Conservation (phyloP, 2,329 filamentous ascomycete genomes). For the Emmonsiellopsis sp. region DNA sequence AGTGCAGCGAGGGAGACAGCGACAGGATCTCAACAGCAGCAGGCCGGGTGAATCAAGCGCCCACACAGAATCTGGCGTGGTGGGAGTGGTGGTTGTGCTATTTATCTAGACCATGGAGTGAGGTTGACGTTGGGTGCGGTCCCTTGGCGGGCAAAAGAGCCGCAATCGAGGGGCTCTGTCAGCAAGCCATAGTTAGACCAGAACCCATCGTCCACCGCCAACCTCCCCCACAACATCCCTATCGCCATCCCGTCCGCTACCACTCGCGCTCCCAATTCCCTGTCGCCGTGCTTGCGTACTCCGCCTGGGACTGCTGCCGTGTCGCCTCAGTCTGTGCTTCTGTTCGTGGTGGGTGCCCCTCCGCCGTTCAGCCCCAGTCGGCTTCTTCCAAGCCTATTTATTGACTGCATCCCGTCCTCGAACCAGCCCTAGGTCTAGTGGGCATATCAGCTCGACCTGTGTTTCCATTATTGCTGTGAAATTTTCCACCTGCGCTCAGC, state of each 20-base stretch:
- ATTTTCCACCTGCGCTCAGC: background rate
- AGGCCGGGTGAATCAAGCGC: no score
- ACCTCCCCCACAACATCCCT: background rate
- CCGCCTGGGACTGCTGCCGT: no score
- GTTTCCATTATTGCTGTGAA: background rate
- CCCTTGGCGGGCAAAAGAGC: background rate
- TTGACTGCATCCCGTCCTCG: background rate
- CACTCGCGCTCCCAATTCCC: background rate
- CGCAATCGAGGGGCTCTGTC: slow-evolving; percentile 1
- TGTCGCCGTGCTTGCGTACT: background rate
- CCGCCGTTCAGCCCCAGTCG: no score
- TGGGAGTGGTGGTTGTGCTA: background rate
- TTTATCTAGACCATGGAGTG: background rate
- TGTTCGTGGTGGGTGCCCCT: no score
- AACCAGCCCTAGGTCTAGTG: background rate
- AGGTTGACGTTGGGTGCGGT: background rate
- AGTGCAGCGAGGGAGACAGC: no score
- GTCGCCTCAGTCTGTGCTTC: no score
- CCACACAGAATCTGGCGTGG: no score
- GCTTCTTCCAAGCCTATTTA: background rate
- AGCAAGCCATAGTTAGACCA: background rate
- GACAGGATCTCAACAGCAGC: no score
- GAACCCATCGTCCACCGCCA: no score
- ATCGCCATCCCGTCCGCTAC: background rate
- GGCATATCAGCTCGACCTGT: background rate